phyloP scores from a whole-genome alignment of 2,329 filamentous ascomycete species.

The Fusarium sp. region DNA sequence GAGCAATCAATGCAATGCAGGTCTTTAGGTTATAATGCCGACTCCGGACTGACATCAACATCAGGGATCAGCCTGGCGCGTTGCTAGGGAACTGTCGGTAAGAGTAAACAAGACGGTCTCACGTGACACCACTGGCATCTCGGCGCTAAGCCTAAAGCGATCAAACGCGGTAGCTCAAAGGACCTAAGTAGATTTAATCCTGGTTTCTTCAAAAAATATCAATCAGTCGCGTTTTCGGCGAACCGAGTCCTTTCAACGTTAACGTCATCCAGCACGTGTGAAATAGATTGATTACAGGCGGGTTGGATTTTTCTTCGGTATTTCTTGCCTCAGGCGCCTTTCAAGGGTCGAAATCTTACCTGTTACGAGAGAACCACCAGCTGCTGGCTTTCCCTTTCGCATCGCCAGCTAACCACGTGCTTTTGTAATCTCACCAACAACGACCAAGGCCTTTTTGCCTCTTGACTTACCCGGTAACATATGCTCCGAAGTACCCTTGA shows the following conservation, averaged over 20 bases:
- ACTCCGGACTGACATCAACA: conserved; percentile 34
- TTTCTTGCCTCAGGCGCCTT: not conserved
- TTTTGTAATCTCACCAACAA: not conserved
- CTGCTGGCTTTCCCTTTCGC: not conserved
- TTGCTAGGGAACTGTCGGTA: conserved; percentile 45
- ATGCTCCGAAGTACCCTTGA: not conserved
- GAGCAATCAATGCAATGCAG: conserved; percentile 42
- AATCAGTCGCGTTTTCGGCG: conserved; percentile 20
- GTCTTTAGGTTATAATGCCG: conserved; percentile 27
- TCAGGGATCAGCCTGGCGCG: conserved; percentile 35
- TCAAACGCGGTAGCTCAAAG: conserved; percentile 26
- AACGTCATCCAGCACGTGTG: not conserved
- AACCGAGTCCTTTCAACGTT: not conserved
- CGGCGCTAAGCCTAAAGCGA: conserved; percentile 30
- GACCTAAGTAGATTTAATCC: conserved; percentile 11
- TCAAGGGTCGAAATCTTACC: not conserved
- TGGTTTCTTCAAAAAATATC: conserved; percentile 6
- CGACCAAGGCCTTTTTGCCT: not conserved
- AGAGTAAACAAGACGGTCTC: conserved; percentile 46
- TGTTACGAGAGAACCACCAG: not conserved
- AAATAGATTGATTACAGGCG: not conserved
- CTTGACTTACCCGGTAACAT: not conserved
- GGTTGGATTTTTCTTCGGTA: not conserved
- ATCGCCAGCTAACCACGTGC: not conserved
- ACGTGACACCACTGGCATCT: conserved; percentile 33